phyloP scores from a whole-genome alignment of 306 rosid species.

The Inga oerstediana region DNA sequence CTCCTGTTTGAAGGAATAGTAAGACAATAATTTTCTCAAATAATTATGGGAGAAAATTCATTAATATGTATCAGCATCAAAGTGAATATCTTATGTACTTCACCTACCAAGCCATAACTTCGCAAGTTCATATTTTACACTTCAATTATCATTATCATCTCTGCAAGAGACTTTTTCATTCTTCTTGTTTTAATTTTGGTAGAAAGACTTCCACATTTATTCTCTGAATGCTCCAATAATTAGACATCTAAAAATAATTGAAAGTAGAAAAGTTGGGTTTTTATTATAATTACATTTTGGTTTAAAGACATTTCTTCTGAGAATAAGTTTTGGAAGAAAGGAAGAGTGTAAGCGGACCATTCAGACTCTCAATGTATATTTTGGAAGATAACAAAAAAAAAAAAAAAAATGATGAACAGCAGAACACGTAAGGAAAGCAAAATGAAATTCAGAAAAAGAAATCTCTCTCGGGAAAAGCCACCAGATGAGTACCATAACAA shows the following conservation, averaged over 20 bases:
- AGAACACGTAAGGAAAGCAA: not conserved
- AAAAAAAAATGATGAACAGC: not conserved
- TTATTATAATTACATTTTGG: not conserved
- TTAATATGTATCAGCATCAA: constrained; percentile 25
- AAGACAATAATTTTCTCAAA: constrained; percentile 22
- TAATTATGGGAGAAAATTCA: constrained; percentile 14
- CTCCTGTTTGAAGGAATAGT: constrained; percentile 51
- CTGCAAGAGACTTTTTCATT: not conserved
- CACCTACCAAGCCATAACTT: not conserved
- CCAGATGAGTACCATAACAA: not conserved
- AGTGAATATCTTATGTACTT: not conserved
- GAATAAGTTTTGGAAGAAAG: not conserved
- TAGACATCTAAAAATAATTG: not conserved
- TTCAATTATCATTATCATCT: constrained; percentile 13
- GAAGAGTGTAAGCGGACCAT: not conserved
- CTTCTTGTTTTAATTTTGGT: not conserved
- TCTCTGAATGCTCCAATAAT: constrained; percentile 13
- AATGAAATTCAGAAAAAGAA: not conserved
- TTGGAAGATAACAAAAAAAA: not conserved
- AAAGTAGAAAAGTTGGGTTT: not conserved
- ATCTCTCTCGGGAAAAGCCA: not conserved
- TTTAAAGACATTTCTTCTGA: not conserved
- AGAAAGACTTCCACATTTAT: constrained; percentile 1
- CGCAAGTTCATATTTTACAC: constrained; percentile 16
- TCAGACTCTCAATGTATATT: not conserved